Percentiles rank a stretch among this genome's conserved stretches.
Evolutionary conservation across 208 protist species (phyloP).

Genomic region (Leishmania turanica): DNA sequence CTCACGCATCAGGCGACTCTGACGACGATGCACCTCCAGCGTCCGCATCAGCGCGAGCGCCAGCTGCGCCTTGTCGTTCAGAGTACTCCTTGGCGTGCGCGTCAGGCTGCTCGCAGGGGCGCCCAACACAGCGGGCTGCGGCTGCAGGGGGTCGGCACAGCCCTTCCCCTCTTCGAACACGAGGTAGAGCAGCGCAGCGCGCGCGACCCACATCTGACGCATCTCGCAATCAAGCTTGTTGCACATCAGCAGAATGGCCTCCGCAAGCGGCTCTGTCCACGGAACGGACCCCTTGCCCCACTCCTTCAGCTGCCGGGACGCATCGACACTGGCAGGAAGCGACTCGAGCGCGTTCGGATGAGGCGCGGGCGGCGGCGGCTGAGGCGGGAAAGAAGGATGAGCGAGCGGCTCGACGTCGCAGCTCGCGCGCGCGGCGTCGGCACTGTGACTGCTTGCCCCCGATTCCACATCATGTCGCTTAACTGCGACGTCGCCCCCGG

Average conservation of each 20-base stretch:
- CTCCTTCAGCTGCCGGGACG: too few species aligned
- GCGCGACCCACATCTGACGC: background rate
- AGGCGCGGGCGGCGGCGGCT: background rate
- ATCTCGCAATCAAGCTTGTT: background rate
- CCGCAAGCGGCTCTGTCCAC: conserved; percentile 23
- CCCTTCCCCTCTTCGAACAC: background rate
- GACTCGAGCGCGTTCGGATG: background rate
- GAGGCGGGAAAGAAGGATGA: background rate
- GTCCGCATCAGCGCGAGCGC: conserved; percentile 8
- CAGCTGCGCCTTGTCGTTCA: conserved; percentile 17
- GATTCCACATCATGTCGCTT: background rate
- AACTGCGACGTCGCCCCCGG: background rate
- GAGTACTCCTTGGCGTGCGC: background rate
- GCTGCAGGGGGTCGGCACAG: background rate
- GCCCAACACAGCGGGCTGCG: background rate
- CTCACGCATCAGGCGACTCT: conserved; percentile 4
- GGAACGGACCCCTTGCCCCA: conserved; percentile 15
- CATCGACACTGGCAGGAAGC: background rate
- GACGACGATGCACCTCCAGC: background rate
- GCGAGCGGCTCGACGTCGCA: background rate
- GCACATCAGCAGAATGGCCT: conserved; percentile 14
- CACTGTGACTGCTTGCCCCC: background rate
- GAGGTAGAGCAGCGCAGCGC: conserved; percentile 16
- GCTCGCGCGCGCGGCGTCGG: background rate
- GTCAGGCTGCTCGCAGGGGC: background rate